Base-by-base conservation (phyloP, 2,329 filamentous ascomycete species). In the Colletotrichum sp. region DNA sequence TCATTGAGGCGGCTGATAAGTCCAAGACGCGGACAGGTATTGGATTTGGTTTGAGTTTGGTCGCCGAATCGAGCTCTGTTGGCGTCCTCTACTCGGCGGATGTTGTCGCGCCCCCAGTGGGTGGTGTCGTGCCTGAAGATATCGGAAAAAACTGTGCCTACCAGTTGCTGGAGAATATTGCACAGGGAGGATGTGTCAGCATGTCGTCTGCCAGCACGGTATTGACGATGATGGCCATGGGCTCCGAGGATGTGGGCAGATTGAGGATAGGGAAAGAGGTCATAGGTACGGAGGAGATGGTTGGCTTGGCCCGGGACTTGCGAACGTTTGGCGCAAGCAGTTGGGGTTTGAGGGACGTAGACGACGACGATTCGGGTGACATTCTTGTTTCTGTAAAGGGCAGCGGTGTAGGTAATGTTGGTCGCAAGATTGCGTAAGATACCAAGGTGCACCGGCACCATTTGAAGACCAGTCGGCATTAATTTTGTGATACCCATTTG, bases 221-320 rank as follows among this genome's bases (percentile, higher is more conserved):
- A 78, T 85, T 99, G 69, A 95, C 93, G 21, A 88, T 99, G 78
- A 99, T 99, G 97, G 95, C 96, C 39, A 99, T 99, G 97, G 97
- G 97, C 0, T 95, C 94, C 1, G 97, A 99, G 83, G 97, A 99
- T 84, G 96, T 99, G 16, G 97, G 97, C 6, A 91, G 97, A 75
- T 84, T 99, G 79, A 92, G 95, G 78, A 83, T 99, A 75, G 95
- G 96, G 36, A 93, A 92, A 80, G 94, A 96, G 63, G 92, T 98
- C 1, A 86, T 99, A 62, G 96, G 93, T 0, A 94, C 93, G 4
- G 95, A 98, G 82, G 93, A 95, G 76, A 88, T 95, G 69, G 90
- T 99, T 72, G 92, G 92, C 66, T 86, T 98, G 70, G 96, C 95
- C 13, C 90, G 97, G 80, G 97, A 99, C 83, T 85, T 98, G 79